These are phyloP conservation scores for Lolium rigidum DNA, from an alignment of 176 grass and related monocot genomes.

Conservation along the genomic window DNA sequence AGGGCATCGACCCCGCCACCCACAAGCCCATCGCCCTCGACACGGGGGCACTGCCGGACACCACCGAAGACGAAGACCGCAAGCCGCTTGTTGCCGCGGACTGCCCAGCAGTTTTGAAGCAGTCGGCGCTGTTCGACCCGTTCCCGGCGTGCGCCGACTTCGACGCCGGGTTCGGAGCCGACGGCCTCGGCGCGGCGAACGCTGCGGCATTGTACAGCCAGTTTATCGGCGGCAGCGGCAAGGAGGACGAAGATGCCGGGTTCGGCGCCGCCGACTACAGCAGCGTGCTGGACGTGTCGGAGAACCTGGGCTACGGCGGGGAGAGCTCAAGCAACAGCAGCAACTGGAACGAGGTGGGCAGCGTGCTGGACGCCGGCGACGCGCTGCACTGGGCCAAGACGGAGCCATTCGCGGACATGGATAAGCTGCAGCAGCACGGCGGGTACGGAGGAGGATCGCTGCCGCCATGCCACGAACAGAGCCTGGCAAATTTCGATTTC, in stretches of 20 bases:
- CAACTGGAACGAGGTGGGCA: slow-evolving; percentile 61
- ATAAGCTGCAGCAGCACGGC: background rate
- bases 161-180: slow-evolving; percentile 32
- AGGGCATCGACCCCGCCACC: slow-evolving; percentile 73
- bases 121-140: slow-evolving; percentile 63
- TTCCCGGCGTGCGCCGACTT: slow-evolving; percentile 65
- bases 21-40: slow-evolving; percentile 58
- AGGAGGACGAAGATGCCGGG: slow-evolving; percentile 16
- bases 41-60: slow-evolving; percentile 8
- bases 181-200: background rate
- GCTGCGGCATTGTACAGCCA: slow-evolving; percentile 42
- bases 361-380: slow-evolving; percentile 63
- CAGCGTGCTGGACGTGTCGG: slow-evolving; percentile 71
- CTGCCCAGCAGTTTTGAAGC: background rate
- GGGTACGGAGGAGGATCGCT: background rate
- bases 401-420: background rate
- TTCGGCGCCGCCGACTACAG: slow-evolving; percentile 64
- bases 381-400: slow-evolving; percentile 56
- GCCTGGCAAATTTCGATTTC: slow-evolving; percentile 62
- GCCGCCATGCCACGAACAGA: slow-evolving; percentile 65
- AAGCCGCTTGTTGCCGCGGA: background rate
- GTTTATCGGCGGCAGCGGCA: background rate
- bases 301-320: slow-evolving; percentile 67
- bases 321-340: slow-evolving; percentile 88
- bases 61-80: background rate